Evolutionary conservation across 2,329 filamentous ascomycete genomes (phyloP), one percentile per base, ranked within the genome.

Genomic region (Fusarium liriodendri): DNA sequence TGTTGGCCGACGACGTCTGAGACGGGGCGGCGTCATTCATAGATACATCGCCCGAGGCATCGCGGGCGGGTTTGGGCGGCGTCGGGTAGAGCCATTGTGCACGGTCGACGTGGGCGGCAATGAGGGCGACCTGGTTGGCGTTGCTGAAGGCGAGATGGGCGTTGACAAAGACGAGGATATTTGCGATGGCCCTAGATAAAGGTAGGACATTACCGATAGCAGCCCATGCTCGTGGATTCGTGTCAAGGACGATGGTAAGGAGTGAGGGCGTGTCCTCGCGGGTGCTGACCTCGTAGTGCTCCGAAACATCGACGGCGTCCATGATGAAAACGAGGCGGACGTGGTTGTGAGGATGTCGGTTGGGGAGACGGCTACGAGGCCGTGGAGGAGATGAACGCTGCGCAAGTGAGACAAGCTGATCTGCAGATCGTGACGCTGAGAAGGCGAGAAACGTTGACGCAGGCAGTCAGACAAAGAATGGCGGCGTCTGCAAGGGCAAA

Each of bases 101-200:
- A 72, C 93, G 92, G 79, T 97, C 93, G 75, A 91, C 92, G 81
- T 99, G 97, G 10, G 95, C 95, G 37, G 96, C 97, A 71, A 99
- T 90, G 18, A 99, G 90, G 70, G 95, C 95, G 58, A 98, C 94
- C 82, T 96, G 94, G 84, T 98, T 98, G 64, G 94, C 91, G 82
- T 97, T 96, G 83, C 95, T 97, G 81, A 96, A 95, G 75, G 97
- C 95, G 35, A 99, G 89, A 81, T 99, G 97, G 64, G 96, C 95
- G 83, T 99, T 98, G 85, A 98, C 92, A 85, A 98, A 98, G 85
- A 99, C 93, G 79, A 98, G 92, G 73, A 98, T 89, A 84, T 96
- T 91, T 71, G 96, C 94, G 69, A 99, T 87, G 70, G 95, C 95
- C 79, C 93, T 92, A 59, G 94, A 94, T 70, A 99, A 89, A 32